phyloP scores from a whole-genome alignment of 2,329 filamentous ascomycete genomes.

The Laburnicola sp. region DNA sequence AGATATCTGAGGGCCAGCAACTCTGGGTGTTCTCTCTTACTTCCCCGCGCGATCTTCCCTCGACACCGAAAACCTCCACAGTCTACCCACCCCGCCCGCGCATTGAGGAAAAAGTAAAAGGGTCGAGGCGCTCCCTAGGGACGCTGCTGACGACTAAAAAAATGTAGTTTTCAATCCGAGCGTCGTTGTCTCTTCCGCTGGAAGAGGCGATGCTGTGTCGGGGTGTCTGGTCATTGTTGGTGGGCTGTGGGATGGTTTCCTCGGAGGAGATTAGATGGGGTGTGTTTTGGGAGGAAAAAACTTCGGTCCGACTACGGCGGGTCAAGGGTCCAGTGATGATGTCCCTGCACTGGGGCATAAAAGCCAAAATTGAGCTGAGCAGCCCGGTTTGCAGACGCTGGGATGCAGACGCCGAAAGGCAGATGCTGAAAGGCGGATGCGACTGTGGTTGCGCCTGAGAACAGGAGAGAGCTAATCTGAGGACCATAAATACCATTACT shows the following conservation, averaged over 20 bases:
- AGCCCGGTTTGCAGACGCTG: too few relatives aligned
- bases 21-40: not conserved
- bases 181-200: constrained; percentile 13
- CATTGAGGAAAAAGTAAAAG: constrained; percentile 25
- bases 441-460: constrained; percentile 22
- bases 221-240: constrained; percentile 17
- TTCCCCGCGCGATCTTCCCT: not conserved
- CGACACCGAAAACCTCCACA: too few relatives aligned
- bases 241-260: constrained; percentile 2
- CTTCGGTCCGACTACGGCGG: constrained; percentile 9
- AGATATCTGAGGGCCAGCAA: constrained; percentile 27
- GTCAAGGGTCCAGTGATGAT: constrained; percentile 27
- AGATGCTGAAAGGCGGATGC: not conserved
- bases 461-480: constrained; percentile 31
- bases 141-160: constrained; percentile 15
- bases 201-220: constrained; percentile 1
- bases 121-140: constrained; percentile 19
- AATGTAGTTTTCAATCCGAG: constrained; percentile 34
- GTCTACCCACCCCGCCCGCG: constrained; percentile 21
- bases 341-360: constrained; percentile 19
- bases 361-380: constrained; percentile 25
- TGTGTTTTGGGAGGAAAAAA: constrained; percentile 1
- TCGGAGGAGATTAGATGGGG: not conserved
- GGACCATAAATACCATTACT: constrained; percentile 20
- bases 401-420: too few relatives aligned